phyloP scores from a whole-genome alignment of 2,329 filamentous ascomycete species.

The Rachicladosporium sp. region DNA sequence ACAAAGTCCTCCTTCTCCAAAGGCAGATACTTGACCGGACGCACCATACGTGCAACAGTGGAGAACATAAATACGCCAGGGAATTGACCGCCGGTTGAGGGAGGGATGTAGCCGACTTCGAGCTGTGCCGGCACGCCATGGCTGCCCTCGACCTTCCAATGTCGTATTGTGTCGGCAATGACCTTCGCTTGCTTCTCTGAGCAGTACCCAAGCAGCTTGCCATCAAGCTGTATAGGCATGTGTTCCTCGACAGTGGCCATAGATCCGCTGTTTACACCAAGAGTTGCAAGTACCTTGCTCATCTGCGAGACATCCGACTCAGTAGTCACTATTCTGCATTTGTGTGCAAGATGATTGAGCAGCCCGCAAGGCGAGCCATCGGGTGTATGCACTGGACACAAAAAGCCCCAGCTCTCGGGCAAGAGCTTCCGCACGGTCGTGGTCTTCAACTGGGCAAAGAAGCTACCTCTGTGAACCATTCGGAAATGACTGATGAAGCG shows the following conservation, averaged over 20 bases:
- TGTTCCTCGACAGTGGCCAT: conserved; percentile 72
- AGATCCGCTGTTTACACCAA: conserved; percentile 66
- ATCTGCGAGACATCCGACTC: conserved; percentile 62
- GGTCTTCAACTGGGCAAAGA: conserved; percentile 95
- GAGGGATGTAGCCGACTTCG: conserved; percentile 84
- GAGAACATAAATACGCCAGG: conserved; percentile 92
- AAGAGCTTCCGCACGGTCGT: conserved; percentile 91
- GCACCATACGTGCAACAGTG: conserved; percentile 70
- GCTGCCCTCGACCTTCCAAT: conserved; percentile 88
- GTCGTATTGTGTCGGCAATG: conserved; percentile 78
- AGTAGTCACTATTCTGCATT: conserved; percentile 76
- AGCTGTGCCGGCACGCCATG: conserved; percentile 71
- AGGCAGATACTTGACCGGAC: conserved; percentile 84
- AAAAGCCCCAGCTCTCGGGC: conserved; percentile 94
- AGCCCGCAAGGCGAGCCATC: conserved; percentile 92
- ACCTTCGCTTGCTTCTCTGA: conserved; percentile 67
- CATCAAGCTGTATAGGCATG: conserved; percentile 82
- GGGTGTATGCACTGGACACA: conserved; percentile 94
- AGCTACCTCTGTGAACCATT: conserved; percentile 97
- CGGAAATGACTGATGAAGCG: conserved; percentile 98
- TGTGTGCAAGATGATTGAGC: conserved; percentile 88
- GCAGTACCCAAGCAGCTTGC: conserved; percentile 81
- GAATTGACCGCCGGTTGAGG: conserved; percentile 83
- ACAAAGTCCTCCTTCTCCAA: conserved; percentile 78
- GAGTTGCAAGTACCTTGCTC: conserved; percentile 59